phyloP scores from a whole-genome alignment of 2,329 filamentous ascomycete species.

The Penicillium sp. region DNA sequence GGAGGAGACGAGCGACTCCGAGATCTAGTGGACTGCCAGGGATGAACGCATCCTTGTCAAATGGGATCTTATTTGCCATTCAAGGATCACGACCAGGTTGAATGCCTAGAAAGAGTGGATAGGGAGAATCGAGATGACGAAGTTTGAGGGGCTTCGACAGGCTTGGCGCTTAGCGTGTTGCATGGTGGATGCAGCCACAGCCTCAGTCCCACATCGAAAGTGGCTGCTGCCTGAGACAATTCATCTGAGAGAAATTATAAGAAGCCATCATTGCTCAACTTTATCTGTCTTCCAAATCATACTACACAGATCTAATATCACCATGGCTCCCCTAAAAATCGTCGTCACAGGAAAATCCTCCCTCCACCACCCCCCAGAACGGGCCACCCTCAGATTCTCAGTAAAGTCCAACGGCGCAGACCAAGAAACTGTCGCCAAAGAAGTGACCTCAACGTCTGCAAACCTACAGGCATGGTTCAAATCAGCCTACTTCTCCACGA shows the following conservation, averaged over 20 bases:
- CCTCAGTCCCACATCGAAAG: not conserved
- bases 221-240: not conserved
- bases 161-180: not conserved
- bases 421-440: constrained; percentile 6
- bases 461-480: constrained; percentile 3
- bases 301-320: not conserved
- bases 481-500: not conserved
- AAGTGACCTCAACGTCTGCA: constrained; percentile 5
- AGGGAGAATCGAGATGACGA: too few relatives aligned
- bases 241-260: not conserved
- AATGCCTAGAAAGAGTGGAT: too few relatives aligned
- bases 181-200: not conserved
- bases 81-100: not conserved
- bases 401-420: not conserved
- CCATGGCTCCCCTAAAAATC: constrained; percentile 6
- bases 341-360: constrained; percentile 2
- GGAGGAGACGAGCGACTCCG: not conserved
- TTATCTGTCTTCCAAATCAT: not conserved
- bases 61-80: not conserved
- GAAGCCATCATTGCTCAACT: not conserved
- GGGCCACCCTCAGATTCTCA: constrained; percentile 1
- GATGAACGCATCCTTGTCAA: not conserved
- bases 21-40: not conserved
- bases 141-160: not conserved
- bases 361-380: constrained; percentile 1